phyloP scores from a whole-genome alignment of 768 basidiomycete genomes.

The Suillus tomentosus region DNA sequence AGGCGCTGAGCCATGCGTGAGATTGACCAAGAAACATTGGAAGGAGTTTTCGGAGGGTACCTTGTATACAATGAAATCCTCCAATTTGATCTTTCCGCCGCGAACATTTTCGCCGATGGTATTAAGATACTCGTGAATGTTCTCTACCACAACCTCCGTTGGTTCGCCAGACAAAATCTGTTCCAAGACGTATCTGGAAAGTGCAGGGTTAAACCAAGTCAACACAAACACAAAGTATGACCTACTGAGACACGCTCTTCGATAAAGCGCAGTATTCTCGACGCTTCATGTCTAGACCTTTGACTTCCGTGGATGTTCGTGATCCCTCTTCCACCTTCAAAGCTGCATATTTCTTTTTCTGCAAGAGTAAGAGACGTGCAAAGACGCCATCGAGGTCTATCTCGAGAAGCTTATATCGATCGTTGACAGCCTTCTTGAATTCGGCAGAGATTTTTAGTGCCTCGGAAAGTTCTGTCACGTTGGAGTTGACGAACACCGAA shows the following conservation, averaged over 20 bases:
- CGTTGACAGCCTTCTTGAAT: conserved; percentile 96
- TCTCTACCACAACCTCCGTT: conserved; percentile 85
- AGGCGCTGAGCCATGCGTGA: conserved; percentile 61
- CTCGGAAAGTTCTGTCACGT: conserved; percentile 83
- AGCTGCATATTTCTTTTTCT: conserved; percentile 99
- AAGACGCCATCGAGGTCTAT: conserved; percentile 97
- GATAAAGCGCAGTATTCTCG: conserved; percentile 93
- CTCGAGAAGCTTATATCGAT: conserved; percentile 92
- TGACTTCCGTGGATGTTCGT: conserved; percentile 82
- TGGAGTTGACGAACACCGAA: conserved; percentile 97
- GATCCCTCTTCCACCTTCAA: conserved; percentile 88
- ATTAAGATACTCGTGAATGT: conserved; percentile 89
- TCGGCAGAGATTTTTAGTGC: conserved; percentile 89
- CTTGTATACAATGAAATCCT: conserved; percentile 95
- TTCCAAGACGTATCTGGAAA: conserved; percentile 80
- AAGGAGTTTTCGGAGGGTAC: conserved; percentile 41
- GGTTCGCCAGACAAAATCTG: conserved; percentile 90
- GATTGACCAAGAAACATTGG: background rate
- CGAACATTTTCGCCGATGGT: conserved; percentile 79
- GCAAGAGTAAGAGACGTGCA: conserved; percentile 86
- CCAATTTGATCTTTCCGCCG: conserved; percentile 75
- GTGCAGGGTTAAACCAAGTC: background rate
- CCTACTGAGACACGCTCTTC: conserved; percentile 91
- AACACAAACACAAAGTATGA: conserved; percentile 11
- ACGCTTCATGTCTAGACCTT: conserved; percentile 98